Evolutionary conservation across 2,329 filamentous ascomycete species (phyloP), one percentile per base, ranked within the genome.

Genomic region (Penicillium sclerotiorum): DNA sequence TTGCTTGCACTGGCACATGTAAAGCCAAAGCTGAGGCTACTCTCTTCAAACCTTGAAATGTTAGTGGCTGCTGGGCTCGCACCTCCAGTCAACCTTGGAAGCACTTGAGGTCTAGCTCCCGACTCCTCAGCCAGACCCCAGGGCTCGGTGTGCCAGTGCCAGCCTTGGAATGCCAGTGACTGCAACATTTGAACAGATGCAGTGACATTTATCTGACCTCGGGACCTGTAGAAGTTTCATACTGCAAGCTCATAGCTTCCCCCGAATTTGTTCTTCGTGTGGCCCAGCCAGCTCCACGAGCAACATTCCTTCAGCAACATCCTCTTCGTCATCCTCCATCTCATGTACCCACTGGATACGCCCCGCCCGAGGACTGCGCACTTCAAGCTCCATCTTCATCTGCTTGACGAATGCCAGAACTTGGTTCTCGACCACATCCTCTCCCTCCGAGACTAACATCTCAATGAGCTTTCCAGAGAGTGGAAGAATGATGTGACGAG

Each of bases 301-400:
- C 45, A 84, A 63, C 58, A 77, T 77, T 1, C 82, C 82, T 54
- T 83, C 81, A 0, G 72, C 76, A 2, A 85, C 78, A 55, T 83
- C 81, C 37, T 67, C 68, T 13, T 73, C 69, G 2, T 72, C 71
- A 38, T 83, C 79, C 30, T 81, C 78, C 38, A 74, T 73, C 42
- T 82, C 79, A 40, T 74, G 71, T 1, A 79, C 73, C 77, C 80
- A 84, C 1, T 62, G 68, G 4, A 82, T 73, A 2, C 60, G 63
- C 0, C 82, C 82, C 1, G 71, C 69, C 4, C 72, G 71, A 13
- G 73, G 70, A 47, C 73, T 74, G 18, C 84, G 66, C 2, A 87
- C 77, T 58, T 86, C 84, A n/a, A 86, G 66, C 56, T 87, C 84
- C 83, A 86, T 87, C 67, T 86, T 86, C 82, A 86, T 86, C 66